These are phyloP conservation scores for Paulinella micropora DNA, from an alignment of 78 protist genomes.

Conservation along the genomic window DNA sequence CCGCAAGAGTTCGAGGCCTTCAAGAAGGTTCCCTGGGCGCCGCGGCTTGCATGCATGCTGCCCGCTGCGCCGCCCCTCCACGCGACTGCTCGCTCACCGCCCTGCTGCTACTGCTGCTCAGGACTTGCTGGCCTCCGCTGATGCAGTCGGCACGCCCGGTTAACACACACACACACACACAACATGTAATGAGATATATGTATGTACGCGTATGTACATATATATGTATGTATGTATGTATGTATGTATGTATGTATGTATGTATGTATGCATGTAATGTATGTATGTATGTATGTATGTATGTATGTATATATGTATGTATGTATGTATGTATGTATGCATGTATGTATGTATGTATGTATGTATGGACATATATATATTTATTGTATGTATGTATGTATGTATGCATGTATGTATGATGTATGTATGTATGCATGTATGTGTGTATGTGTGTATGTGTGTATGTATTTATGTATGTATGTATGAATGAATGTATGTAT, in stretches of 20 bases:
- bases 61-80: too few relatives aligned
- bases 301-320: not conserved
- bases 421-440: too few relatives aligned
- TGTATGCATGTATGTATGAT: too few relatives aligned
- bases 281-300: not conserved
- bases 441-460: too few relatives aligned
- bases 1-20: too few relatives aligned
- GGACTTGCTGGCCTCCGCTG: not conserved
- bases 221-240: not conserved
- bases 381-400: too few relatives aligned
- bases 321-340: not conserved
- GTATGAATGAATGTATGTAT: too few relatives aligned
- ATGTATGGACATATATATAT: not conserved
- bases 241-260: not conserved
- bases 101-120: too few relatives aligned
- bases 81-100: too few relatives aligned
- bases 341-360: not conserved
- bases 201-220: not conserved
- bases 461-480: too few relatives aligned
- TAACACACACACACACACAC: not conserved
- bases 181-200: not conserved
- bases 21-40: not conserved
- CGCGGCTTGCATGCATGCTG: not conserved
- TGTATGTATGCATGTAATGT: not conserved
- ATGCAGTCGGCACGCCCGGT: not conserved